Evolutionary conservation across 2,329 filamentous ascomycete species (phyloP).

Genomic region (Akanthomyces dipterigenus): DNA sequence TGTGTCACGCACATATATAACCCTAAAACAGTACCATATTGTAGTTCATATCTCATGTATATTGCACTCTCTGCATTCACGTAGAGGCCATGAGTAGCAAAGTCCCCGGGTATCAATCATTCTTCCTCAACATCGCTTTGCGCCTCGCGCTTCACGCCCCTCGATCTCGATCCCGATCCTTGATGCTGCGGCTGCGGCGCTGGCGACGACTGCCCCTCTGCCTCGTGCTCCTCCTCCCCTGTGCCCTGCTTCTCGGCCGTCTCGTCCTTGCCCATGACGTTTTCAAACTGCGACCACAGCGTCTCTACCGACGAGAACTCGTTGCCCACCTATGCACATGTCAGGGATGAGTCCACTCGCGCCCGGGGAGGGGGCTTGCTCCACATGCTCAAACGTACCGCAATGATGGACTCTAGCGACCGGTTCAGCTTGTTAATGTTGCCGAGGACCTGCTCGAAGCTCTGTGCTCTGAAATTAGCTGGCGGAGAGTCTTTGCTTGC

Average conservation of each 20-base stretch:
- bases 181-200: constrained; percentile 1
- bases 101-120: not conserved
- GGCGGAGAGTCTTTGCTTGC: too few relatives aligned
- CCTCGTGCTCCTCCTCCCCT: constrained; percentile 17
- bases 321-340: constrained; percentile 64
- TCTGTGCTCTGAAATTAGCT: constrained; percentile 32
- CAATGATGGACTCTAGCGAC: constrained; percentile 82
- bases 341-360: too few relatives aligned
- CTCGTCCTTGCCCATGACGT: constrained; percentile 76
- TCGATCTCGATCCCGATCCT: constrained; percentile 5
- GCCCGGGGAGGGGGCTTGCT: too few relatives aligned
- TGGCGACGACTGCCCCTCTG: constrained; percentile 8
- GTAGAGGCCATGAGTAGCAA: not conserved
- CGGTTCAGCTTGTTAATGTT: constrained; percentile 96
- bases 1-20: not conserved
- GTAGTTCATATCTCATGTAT: not conserved
- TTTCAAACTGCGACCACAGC: constrained; percentile 95
- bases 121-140: constrained; percentile 1
- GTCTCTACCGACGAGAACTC: constrained; percentile 97
- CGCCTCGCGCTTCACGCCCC: constrained; percentile 7
- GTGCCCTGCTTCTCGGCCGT: constrained; percentile 19
- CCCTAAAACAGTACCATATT: too few relatives aligned
- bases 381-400: constrained; percentile 43
- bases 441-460: constrained; percentile 83
- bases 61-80: not conserved